phyloP scores from a whole-genome alignment of 2,329 filamentous ascomycete species.

The Pseudogymnoascus sp. region DNA sequence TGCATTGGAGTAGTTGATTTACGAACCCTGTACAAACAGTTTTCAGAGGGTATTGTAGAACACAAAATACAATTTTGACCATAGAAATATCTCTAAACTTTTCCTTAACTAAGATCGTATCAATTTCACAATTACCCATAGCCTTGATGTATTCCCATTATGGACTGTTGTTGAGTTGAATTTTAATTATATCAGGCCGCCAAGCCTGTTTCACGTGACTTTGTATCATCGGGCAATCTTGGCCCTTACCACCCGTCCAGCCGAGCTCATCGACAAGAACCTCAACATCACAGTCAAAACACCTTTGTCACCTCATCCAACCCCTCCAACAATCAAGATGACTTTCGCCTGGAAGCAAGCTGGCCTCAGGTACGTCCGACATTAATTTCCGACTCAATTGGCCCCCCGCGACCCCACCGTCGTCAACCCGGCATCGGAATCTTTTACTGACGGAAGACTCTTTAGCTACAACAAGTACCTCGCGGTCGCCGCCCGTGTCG shows the following conservation, averaged over 20 bases:
- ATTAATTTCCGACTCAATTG: slow-evolving; percentile 13
- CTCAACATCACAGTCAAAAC: slow-evolving; percentile 14
- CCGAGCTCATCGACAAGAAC: slow-evolving; percentile 15
- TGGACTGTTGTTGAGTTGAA: background rate
- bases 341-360: slow-evolving; percentile 97
- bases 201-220: background rate
- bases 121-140: slow-evolving; percentile 5
- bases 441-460: slow-evolving; percentile 29
- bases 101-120: background rate
- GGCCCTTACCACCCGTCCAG: slow-evolving; percentile 8
- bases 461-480: slow-evolving; percentile 99
- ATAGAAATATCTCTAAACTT: slow-evolving; percentile 11
- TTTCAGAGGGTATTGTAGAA: slow-evolving; percentile 30
- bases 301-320: slow-evolving; percentile 15
- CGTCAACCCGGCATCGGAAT: slow-evolving; percentile 9
- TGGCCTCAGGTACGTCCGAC: slow-evolving; percentile 55
- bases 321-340: slow-evolving; percentile 45
- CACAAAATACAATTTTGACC: slow-evolving; percentile 17
- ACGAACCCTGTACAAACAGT: slow-evolving; percentile 28
- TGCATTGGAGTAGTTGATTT: slow-evolving; percentile 11
- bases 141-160: slow-evolving; percentile 5
- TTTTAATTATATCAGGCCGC: background rate
- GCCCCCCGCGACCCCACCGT: slow-evolving; percentile 14
- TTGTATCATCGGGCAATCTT: background rate
- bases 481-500: slow-evolving; percentile 83